These are phyloP conservation scores for Protoeuglena noctilucae DNA, from an alignment of 139 green algal genomes.

Conservation along the genomic window DNA sequence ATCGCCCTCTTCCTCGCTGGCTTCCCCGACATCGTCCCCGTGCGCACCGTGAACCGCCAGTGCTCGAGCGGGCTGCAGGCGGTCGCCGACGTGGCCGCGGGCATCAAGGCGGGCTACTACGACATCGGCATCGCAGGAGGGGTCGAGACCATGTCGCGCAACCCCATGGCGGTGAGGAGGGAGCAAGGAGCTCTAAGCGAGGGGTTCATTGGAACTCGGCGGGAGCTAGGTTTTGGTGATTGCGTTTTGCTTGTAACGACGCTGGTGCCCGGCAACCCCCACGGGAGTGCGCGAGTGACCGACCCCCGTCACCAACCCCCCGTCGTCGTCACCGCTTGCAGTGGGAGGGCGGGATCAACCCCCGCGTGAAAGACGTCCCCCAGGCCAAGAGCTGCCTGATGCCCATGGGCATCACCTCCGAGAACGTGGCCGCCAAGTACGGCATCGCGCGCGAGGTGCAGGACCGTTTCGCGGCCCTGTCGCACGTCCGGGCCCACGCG, in stretches of 20 bases:
- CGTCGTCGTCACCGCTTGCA: too few relatives aligned
- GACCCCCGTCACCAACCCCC: too few relatives aligned
- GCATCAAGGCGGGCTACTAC: conserved; percentile 94
- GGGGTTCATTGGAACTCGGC: too few relatives aligned
- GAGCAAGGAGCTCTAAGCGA: too few relatives aligned
- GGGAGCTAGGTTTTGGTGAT: too few relatives aligned
- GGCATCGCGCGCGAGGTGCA: conserved; percentile 49
- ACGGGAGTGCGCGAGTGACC: too few relatives aligned
- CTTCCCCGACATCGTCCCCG: conserved; percentile 78
- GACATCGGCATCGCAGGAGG: conserved; percentile 72
- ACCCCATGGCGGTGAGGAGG: too few relatives aligned
- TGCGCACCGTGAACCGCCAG: conserved; percentile 91
- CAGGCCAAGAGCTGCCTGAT: conserved; percentile 79
- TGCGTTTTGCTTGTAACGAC: too few relatives aligned
- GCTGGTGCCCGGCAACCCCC: too few relatives aligned
- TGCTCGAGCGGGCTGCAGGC: conserved; percentile 89
- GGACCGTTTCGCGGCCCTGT: conserved; percentile 65
- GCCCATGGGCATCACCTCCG: conserved; percentile 95
- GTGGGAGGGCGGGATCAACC: conserved; percentile 90
- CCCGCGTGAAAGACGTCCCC: conserved; percentile 25
- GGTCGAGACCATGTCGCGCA: conserved; percentile 88
- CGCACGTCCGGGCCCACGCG: conserved; percentile 67
- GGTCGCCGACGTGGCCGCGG: conserved; percentile 78
- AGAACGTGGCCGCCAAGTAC: conserved; percentile 91
- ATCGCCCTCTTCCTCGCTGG: conserved; percentile 88